phyloP scores from a whole-genome alignment of 2,329 filamentous ascomycete species.

The Xylariales sp. region DNA sequence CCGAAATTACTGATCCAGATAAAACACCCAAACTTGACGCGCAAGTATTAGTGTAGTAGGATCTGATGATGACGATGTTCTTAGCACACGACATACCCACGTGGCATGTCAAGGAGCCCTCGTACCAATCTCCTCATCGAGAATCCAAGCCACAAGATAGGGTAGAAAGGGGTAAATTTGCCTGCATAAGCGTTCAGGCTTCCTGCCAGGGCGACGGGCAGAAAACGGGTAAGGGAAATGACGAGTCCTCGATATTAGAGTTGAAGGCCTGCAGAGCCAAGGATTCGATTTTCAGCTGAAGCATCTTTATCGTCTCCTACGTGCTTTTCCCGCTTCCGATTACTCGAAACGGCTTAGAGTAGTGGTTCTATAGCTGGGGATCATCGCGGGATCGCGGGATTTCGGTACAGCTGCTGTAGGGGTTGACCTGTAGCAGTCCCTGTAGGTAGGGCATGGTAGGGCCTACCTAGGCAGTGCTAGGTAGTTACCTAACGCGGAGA shows the following conservation, averaged over 20 bases:
- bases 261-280: conserved; percentile 24
- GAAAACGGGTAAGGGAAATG: background rate
- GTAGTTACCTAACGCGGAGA: too few relatives aligned
- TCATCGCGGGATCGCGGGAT: background rate
- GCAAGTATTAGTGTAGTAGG: background rate
- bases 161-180: conserved; percentile 6
- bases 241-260: conserved; percentile 1
- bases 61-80: conserved; percentile 16
- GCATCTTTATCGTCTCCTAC: conserved; percentile 3
- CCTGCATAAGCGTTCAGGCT: background rate
- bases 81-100: conserved; percentile 21
- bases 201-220: too few relatives aligned
- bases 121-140: background rate
- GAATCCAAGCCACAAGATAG: conserved; percentile 3
- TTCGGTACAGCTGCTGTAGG: conserved; percentile 6
- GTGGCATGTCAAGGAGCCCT: conserved; percentile 17
- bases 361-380: conserved; percentile 16
- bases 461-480: too few relatives aligned
- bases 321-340: conserved; percentile 26
- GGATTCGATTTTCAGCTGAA: conserved; percentile 33
- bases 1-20: background rate
- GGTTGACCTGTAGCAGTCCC: background rate
- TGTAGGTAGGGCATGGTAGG: too few relatives aligned
- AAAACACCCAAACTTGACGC: background rate
- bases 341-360: conserved; percentile 24